Conservation (phyloP, 1,284 basidiomycete species). For the Marasmius oreades region DNA sequence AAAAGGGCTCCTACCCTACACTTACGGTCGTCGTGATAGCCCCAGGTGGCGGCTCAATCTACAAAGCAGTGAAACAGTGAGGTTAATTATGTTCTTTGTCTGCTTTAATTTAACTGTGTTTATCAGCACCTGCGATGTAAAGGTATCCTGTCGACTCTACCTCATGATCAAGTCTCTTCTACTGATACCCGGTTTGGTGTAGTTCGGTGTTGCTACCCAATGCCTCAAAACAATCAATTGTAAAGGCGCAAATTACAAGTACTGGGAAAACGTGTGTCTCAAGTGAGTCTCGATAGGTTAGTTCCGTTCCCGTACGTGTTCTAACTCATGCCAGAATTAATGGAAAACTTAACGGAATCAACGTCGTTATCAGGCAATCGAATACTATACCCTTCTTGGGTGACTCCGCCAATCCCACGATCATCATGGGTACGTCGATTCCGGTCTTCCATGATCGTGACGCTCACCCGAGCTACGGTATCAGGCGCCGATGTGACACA, state of each 20-base stretch:
- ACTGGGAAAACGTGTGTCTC: conserved; percentile 48
- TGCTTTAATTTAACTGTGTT: no score
- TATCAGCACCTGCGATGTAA: neutral
- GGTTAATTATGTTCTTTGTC: neutral
- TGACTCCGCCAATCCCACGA: conserved; percentile 64
- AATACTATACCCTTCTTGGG: conserved; percentile 54
- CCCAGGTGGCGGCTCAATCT: neutral
- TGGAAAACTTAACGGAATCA: conserved; percentile 78
- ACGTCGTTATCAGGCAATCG: conserved; percentile 65
- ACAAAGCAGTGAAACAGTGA: neutral
- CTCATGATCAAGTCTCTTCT: neutral
- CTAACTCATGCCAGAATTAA: conserved; percentile 54
- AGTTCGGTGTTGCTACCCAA: conserved; percentile 25
- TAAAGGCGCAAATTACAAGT: conserved; percentile 39
- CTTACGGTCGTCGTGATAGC: neutral
- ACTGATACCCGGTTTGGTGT: neutral
- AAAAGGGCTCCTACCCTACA: neutral
- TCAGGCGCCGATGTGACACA: conserved; percentile 75
- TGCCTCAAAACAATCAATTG: conserved; percentile 42
- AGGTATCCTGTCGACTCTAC: neutral
- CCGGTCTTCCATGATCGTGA: neutral
- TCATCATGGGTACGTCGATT: conserved; percentile 62
- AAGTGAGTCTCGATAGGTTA: conserved; percentile 37
- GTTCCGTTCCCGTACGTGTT: neutral
- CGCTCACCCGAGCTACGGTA: conserved; percentile 4